These are phyloP conservation scores for Penicillium herquei DNA, from an alignment of 495 filamentous ascomycete genomes.

Conservation along the genomic window DNA sequence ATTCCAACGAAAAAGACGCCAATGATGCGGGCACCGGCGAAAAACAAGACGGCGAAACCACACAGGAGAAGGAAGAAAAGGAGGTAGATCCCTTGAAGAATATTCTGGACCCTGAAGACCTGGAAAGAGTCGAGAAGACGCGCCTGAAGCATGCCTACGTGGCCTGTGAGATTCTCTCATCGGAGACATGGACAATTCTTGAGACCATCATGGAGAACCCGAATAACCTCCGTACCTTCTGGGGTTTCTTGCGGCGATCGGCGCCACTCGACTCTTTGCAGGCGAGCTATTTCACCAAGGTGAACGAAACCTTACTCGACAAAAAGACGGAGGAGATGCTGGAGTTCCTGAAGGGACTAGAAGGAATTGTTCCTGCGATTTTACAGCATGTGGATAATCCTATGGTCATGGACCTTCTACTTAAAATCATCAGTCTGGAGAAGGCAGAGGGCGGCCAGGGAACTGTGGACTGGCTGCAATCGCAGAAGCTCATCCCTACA, in stretches of 20 bases:
- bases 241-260: slow-evolving; percentile 79
- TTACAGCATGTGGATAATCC: slow-evolving; percentile 95
- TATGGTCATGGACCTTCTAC: slow-evolving; percentile 96
- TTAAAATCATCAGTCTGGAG: slow-evolving; percentile 97
- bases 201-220: slow-evolving; percentile 88
- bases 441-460: slow-evolving; percentile 88
- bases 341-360: slow-evolving; percentile 76
- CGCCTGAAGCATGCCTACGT: slow-evolving; percentile 89
- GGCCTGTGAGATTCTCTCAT: slow-evolving; percentile 88
- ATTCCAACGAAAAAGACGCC: slow-evolving; percentile 40
- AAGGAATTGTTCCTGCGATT: slow-evolving; percentile 78
- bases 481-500: slow-evolving; percentile 82
- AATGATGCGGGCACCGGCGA: slow-evolving; percentile 30
- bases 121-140: slow-evolving; percentile 79
- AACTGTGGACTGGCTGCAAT: slow-evolving; percentile 96
- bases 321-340: slow-evolving; percentile 98
- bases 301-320: slow-evolving; percentile 93
- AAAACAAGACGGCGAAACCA: slow-evolving; percentile 9
- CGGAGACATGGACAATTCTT: slow-evolving; percentile 93
- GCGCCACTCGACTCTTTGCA: slow-evolving; percentile 86
- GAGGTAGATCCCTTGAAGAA: slow-evolving; percentile 47
- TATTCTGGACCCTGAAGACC: slow-evolving; percentile 54
- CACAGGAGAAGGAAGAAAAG: slow-evolving; percentile 37
- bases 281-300: slow-evolving; percentile 97
- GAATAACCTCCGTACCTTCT: slow-evolving; percentile 74